These are phyloP conservation scores for Pleurotus platypus DNA, from an alignment of 768 basidiomycete genomes.

Conservation along the genomic window DNA sequence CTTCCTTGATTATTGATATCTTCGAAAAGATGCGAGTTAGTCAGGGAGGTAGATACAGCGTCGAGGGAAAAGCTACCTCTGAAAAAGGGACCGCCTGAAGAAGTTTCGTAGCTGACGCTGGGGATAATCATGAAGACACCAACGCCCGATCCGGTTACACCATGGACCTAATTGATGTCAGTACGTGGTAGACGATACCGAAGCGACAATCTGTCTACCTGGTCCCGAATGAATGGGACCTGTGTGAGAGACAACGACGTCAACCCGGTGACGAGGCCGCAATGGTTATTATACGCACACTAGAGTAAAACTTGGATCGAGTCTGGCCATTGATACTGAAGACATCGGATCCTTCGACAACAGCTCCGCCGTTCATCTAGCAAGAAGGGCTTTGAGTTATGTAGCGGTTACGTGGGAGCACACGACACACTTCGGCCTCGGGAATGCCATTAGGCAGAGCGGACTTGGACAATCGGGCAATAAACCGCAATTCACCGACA, in stretches of 20 bases:
- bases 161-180: slow-evolving; percentile 29
- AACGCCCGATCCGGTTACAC: slow-evolving; percentile 41
- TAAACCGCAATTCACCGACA: slow-evolving; percentile 46
- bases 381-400: no score
- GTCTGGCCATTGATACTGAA: slow-evolving; percentile 41
- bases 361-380: slow-evolving; percentile 31
- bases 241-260: slow-evolving; percentile 8
- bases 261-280: no score
- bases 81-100: slow-evolving; percentile 49
- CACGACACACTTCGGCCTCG: slow-evolving; percentile 24
- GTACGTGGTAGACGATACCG: no score
- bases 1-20: slow-evolving; percentile 47
- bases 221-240: slow-evolving; percentile 48
- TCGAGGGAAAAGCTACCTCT: slow-evolving; percentile 24
- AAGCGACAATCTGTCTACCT: slow-evolving; percentile 10
- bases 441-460: slow-evolving; percentile 35
- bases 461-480: slow-evolving; percentile 40
- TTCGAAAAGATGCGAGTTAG: slow-evolving; percentile 8
- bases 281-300: slow-evolving; percentile 20
- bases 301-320: slow-evolving; percentile 46
- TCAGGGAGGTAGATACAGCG: background rate
- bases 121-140: slow-evolving; percentile 45
- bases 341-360: slow-evolving; percentile 47
- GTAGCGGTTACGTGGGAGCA: no score
- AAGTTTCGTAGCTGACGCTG: slow-evolving; percentile 39